Conservation (phyloP, 768 basidiomycete species). For the Collybia nuda region DNA sequence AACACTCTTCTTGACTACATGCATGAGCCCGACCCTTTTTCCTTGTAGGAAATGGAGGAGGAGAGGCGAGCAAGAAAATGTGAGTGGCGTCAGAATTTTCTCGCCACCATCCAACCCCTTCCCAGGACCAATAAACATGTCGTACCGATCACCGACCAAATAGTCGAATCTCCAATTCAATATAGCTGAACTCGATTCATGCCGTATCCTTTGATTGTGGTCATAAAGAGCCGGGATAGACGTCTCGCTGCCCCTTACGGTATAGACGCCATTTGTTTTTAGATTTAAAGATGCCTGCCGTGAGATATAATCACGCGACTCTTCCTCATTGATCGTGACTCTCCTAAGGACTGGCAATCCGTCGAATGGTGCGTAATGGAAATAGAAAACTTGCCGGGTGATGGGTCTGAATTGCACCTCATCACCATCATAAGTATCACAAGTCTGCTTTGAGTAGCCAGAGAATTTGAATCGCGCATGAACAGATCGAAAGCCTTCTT, state of each 20-base stretch:
- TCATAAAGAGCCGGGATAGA: constrained; percentile 20
- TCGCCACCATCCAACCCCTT: constrained; percentile 58
- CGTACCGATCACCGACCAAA: constrained; percentile 56
- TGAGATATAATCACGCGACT: constrained; percentile 72
- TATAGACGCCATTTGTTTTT: constrained; percentile 74
- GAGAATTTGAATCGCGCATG: constrained; percentile 57
- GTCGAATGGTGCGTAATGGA: constrained; percentile 73
- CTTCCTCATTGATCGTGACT: constrained; percentile 64
- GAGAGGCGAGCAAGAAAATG: constrained; percentile 73
- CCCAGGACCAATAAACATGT: constrained; percentile 39
- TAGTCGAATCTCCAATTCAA: constrained; percentile 82
- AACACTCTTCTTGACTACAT: constrained; percentile 70
- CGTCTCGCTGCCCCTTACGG: constrained; percentile 66
- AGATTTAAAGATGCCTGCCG: constrained; percentile 71
- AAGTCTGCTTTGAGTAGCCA: constrained; percentile 39
- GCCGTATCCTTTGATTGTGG: neutral
- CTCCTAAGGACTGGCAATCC: constrained; percentile 68
- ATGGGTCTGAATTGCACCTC: constrained; percentile 67
- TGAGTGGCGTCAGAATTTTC: constrained; percentile 69
- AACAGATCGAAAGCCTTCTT: constrained; percentile 76
- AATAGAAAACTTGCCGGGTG: constrained; percentile 56
- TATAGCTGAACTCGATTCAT: constrained; percentile 26
- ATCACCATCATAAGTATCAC: constrained; percentile 35
- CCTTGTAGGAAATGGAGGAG: constrained; percentile 64
- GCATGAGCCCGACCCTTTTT: constrained; percentile 65